A percentile compares a stretch with the other conserved stretches of the same genome.
Evolutionary conservation across 1,284 basidiomycete genomes (phyloP).

Genomic region (Butyriboletus appendiculatus): DNA sequence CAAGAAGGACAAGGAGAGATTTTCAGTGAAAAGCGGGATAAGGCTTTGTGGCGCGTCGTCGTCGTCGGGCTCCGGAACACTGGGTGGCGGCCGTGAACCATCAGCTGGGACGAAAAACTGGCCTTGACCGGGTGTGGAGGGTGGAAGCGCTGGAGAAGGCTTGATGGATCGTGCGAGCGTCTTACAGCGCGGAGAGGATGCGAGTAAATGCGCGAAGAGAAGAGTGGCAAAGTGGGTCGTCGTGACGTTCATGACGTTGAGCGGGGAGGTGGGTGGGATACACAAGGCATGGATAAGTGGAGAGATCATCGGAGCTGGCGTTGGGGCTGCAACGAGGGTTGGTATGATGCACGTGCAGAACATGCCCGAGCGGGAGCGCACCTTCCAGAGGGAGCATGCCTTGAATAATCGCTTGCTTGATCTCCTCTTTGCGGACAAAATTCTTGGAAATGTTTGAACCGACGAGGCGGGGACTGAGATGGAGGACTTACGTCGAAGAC

Average conservation of each 20-base stretch:
- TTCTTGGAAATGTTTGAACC: slow-evolving; percentile 46
- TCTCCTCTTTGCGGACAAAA: slow-evolving; percentile 70
- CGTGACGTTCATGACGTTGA: slow-evolving; percentile 53
- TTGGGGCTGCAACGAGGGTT: slow-evolving; percentile 22
- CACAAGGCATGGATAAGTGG: slow-evolving; percentile 68
- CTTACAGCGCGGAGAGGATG: slow-evolving; percentile 72
- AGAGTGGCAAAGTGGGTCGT: slow-evolving; percentile 69
- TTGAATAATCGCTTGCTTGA: slow-evolving; percentile 63
- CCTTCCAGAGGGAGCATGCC: slow-evolving; percentile 64
- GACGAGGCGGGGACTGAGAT: background rate
- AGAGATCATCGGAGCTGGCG: slow-evolving; percentile 49
- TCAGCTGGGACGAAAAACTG: slow-evolving; percentile 77
- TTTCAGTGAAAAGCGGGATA: slow-evolving; percentile 72
- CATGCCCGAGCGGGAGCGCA: slow-evolving; percentile 6
- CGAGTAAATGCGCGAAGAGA: slow-evolving; percentile 70
- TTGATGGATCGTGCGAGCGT: slow-evolving; percentile 71
- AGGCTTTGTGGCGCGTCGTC: slow-evolving; percentile 70
- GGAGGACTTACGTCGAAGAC: slow-evolving; percentile 64
- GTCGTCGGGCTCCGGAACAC: slow-evolving; percentile 37
- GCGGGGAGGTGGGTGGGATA: slow-evolving; percentile 52
- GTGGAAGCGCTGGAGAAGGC: slow-evolving; percentile 43
- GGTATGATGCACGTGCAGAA: slow-evolving; percentile 5
- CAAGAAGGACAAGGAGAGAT: slow-evolving; percentile 68
- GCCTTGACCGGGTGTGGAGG: slow-evolving; percentile 38
- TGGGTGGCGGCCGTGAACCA: slow-evolving; percentile 41